Evolutionary conservation across 1,284 basidiomycete genomes (phyloP).

Genomic region (Cryptococcus sp.): DNA sequence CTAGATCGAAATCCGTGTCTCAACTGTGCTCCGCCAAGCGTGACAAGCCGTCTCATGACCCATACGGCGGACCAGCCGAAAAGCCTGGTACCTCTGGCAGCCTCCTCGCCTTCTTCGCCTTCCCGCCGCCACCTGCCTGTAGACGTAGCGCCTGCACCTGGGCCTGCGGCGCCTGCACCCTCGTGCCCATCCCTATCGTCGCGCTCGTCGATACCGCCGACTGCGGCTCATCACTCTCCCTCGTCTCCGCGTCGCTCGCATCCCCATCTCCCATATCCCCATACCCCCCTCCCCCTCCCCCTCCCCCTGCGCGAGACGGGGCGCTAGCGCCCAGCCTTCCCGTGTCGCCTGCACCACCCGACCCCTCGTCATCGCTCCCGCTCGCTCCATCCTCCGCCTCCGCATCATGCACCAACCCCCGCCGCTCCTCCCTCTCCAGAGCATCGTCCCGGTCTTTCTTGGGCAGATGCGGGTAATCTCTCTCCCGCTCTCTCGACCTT

Average conservation of each 20-base stretch:
- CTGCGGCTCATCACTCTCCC: not conserved
- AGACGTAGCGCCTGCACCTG: not conserved
- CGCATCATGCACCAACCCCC: slow-evolving; percentile 7
- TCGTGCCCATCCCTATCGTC: slow-evolving; percentile 4
- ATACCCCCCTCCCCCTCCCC: not conserved
- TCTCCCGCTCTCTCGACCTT: not conserved
- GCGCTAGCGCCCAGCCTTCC: no score
- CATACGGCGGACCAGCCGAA: slow-evolving; percentile 5
- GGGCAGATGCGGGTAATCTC: slow-evolving; percentile 10
- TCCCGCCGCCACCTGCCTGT: not conserved
- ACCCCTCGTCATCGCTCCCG: not conserved
- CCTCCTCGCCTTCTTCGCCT: not conserved
- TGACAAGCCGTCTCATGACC: not conserved
- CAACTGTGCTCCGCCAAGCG: not conserved
- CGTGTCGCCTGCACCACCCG: not conserved
- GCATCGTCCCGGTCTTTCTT: slow-evolving; percentile 12
- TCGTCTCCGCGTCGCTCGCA: slow-evolving; percentile 1
- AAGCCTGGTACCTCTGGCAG: slow-evolving; percentile 8
- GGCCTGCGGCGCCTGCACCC: not conserved
- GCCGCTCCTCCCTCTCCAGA: slow-evolving; percentile 15
- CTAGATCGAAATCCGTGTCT: not conserved
- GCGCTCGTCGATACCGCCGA: slow-evolving; percentile 1
- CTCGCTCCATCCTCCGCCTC: slow-evolving; percentile 4
- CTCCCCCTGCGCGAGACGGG: no score
- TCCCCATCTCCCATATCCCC: not conserved